Evolutionary conservation across 441 rosid genomes (phyloP), one percentile per base, ranked within the genome.

Genomic region (Populus hybrid): DNA sequence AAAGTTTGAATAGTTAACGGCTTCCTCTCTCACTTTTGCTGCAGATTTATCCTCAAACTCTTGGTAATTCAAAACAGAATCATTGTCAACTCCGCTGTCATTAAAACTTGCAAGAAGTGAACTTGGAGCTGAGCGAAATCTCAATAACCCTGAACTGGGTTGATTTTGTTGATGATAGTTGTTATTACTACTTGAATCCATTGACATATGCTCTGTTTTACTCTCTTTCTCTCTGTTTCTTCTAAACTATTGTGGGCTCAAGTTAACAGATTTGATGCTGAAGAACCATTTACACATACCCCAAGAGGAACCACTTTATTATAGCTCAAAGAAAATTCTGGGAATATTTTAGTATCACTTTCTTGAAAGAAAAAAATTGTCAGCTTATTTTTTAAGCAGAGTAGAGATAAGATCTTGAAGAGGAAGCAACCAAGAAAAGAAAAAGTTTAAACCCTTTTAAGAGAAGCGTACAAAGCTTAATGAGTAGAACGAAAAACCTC

Each of bases 61-160:
- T n/a, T 72, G 79, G 69, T 79, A 83, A 71, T 75, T 74, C n/a
- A 80, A 66, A 2, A 83, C 79, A 65, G 73, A 71, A 76, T 82
- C 75, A 70, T 76, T 81, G 63, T 78, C 63, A 34, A 72, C 85
- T 67, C 84, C 85, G 50, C 59, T 74, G 19, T 84, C 88, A 50
- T 73, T 72, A 68, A 85, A 89, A 76, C 86, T 83, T 24, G 84
- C 78, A 40, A 90, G 83, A 69, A 91, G 82, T 6, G 92, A 86
- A 78, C 87, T 91, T 4, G 98, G 97, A 32, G 95, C 95, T 7
- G 98, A 91, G 40, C 94, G 88, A 82, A 95, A 95, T 73, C 98
- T 86, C 71, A 91, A 86, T 75, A 93, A 80, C 79, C 96, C 96
- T 65, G 90, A 82, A 77, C 80, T 85, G 82, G 93, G 32, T 30